Conservation (phyloP, 176 grass and related monocot species). For the Oropetium thomaeum region DNA sequence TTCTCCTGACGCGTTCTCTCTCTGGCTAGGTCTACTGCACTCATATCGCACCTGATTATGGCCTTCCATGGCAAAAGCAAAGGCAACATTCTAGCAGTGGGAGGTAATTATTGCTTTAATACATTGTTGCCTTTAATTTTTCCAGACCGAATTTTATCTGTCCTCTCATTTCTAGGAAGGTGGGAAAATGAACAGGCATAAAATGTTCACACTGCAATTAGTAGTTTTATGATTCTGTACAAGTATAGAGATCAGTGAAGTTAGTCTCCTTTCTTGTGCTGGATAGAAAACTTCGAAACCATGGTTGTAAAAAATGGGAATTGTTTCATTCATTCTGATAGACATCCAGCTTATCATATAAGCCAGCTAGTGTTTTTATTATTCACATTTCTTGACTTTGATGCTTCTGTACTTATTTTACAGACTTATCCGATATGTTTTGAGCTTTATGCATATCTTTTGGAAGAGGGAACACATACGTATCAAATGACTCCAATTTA, state of each 20-base stretch:
- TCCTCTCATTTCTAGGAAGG: background rate
- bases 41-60: slow-evolving; percentile 85
- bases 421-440: background rate
- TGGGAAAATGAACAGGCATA: background rate
- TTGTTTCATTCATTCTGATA: slow-evolving; percentile 38
- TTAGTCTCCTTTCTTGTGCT: background rate
- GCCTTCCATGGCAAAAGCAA: slow-evolving; percentile 97
- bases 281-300: background rate
- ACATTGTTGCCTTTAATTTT: slow-evolving; percentile 5
- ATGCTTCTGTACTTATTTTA: background rate
- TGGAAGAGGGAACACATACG: background rate
- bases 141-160: background rate
- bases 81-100: slow-evolving; percentile 82
- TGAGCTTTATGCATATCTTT: slow-evolving; percentile 14
- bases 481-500: background rate
- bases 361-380: background rate
- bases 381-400: background rate
- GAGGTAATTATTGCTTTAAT: slow-evolving; percentile 55
- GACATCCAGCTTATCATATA: background rate
- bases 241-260: background rate
- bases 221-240: slow-evolving; percentile 8
- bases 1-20: slow-evolving; percentile 26
- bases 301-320: background rate
- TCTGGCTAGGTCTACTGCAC: slow-evolving; percentile 83
- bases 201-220: slow-evolving; percentile 9